Percentiles rank a stretch among this genome's conserved stretches.
These are phyloP conservation scores for Dictyostelium brefeldianum DNA, from an alignment of 78 protist species.

Conservation along the genomic window DNA sequence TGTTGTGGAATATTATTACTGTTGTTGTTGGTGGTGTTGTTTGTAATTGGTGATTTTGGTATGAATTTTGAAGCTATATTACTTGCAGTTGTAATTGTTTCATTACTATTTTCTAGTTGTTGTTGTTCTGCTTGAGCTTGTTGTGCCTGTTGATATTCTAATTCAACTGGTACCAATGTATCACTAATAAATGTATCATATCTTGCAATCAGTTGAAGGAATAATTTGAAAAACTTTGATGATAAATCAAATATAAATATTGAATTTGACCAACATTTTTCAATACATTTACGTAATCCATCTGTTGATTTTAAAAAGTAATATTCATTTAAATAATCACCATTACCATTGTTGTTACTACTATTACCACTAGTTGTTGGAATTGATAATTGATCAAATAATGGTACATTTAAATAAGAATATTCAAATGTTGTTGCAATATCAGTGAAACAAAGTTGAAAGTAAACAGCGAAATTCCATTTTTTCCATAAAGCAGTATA, in stretches of 20 bases:
- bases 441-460: conserved; percentile 59
- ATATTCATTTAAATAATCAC: background rate
- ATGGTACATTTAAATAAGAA: background rate
- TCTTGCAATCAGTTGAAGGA: conserved; percentile 42
- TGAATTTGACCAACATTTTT: conserved; percentile 47
- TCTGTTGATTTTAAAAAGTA: conserved; percentile 11
- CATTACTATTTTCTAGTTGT: background rate
- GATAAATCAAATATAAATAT: conserved; percentile 47
- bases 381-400: conserved; percentile 15
- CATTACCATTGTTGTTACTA: background rate
- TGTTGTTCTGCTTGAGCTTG: conserved; percentile 7
- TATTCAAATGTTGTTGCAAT: conserved; percentile 34
- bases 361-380: background rate
- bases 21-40: background rate
- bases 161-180: background rate
- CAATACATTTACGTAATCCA: background rate
- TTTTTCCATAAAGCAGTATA: conserved; percentile 39
- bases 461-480: conserved; percentile 73
- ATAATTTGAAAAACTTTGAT: conserved; percentile 50
- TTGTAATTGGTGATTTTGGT: background rate
- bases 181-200: conserved; percentile 44
- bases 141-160: background rate
- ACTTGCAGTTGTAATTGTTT: background rate
- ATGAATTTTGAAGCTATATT: background rate
- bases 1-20: background rate